These are phyloP conservation scores for Diospyros lotus DNA, from an alignment of 148 eudicot genomes.

Conservation along the genomic window DNA sequence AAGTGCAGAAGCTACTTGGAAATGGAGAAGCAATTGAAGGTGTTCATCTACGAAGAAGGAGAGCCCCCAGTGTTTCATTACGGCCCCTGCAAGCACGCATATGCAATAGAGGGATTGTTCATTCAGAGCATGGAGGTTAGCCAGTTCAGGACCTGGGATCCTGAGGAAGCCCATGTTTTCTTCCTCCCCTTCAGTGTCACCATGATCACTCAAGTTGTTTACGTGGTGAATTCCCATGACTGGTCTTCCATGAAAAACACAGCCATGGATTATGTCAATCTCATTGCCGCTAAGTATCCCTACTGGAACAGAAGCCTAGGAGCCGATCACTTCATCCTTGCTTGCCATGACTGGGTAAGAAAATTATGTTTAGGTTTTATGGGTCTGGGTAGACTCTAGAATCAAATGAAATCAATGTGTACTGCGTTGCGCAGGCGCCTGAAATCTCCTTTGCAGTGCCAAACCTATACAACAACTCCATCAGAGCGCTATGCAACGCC, in stretches of 20 bases:
- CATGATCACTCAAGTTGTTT: not conserved
- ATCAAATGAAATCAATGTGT: no score
- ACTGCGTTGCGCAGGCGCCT: constrained; percentile 4
- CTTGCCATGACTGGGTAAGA: constrained; percentile 20
- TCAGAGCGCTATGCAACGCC: constrained; percentile 16
- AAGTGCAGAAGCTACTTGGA: constrained; percentile 11
- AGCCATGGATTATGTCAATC: constrained; percentile 7
- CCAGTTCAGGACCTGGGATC: constrained; percentile 14
- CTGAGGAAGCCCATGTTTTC: constrained; percentile 15
- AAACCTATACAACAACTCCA: constrained; percentile 10
- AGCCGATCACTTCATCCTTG: constrained; percentile 21
- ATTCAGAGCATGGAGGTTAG: constrained; percentile 13
- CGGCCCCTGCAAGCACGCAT: not conserved
- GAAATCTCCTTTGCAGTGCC: constrained; percentile 8
- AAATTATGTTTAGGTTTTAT: not conserved
- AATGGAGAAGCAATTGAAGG: constrained; percentile 13
- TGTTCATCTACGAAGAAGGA: constrained; percentile 17
- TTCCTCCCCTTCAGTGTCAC: constrained; percentile 13
- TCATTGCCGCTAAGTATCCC: constrained; percentile 1
- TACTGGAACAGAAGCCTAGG: constrained; percentile 21
- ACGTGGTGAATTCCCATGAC: not conserved
- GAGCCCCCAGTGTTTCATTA: constrained; percentile 17
- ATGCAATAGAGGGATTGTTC: constrained; percentile 13
- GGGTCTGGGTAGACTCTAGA: no score
- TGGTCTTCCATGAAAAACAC: constrained; percentile 13